Evolutionary conservation across 306 rosid species (phyloP).

Genomic region (Cicer pinnatifidum): DNA sequence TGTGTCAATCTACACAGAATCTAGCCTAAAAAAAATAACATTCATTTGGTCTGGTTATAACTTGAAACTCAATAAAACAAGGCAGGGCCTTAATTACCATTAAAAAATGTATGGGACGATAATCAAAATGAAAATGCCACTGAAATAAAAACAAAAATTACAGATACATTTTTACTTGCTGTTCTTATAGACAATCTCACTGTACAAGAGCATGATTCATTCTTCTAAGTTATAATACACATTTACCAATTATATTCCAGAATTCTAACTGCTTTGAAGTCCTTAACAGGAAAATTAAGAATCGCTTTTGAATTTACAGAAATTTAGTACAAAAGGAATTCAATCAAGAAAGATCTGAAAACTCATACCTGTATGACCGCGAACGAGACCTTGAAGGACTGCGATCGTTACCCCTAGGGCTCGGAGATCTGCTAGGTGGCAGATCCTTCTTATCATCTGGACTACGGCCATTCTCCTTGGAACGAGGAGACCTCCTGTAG

Average conservation of each 20-base stretch:
- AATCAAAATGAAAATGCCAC: neutral
- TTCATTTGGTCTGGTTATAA: neutral
- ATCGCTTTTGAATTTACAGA: constrained; percentile 18
- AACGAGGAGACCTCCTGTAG: constrained; percentile 57
- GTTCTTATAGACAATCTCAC: neutral
- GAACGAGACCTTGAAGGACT: constrained; percentile 69
- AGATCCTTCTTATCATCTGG: constrained; percentile 53
- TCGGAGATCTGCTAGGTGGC: constrained; percentile 60
- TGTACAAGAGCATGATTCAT: neutral
- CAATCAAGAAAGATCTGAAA: constrained; percentile 28
- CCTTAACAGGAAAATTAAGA: constrained; percentile 5
- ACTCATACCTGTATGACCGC: constrained; percentile 73
- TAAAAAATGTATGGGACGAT: neutral
- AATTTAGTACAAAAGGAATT: neutral
- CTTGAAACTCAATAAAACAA: neutral
- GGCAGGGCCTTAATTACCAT: neutral
- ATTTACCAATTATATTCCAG: neutral
- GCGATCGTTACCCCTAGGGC: constrained; percentile 56
- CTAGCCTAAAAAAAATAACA: neutral
- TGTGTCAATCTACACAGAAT: neutral
- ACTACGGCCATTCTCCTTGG: constrained; percentile 64
- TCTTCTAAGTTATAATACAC: neutral
- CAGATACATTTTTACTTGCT: neutral
- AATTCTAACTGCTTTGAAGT: constrained; percentile 31
- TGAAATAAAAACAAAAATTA: neutral